Base-by-base conservation (phyloP, 345 rosid species). In the Rhodamnia argentea region DNA sequence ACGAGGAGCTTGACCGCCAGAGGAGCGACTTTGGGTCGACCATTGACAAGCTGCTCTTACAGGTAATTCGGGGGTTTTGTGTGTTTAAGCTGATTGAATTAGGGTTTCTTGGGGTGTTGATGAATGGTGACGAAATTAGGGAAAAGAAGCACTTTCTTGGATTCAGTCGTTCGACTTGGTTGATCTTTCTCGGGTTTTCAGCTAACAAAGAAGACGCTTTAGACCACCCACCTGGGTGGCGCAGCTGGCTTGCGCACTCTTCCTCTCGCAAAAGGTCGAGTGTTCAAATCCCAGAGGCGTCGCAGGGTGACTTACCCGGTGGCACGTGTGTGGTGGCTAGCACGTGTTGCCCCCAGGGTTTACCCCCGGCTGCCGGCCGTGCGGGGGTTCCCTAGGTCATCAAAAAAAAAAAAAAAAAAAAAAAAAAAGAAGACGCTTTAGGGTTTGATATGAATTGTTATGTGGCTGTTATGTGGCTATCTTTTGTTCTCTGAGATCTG, bases 31-130 rank as follows among this genome's bases (percentile, higher is more conserved):
- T 82, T 13, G 90, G 62, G 76, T 89, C 92, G 51, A 15, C 90
- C 54, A 84, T 94, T n/a, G 93, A 93, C 75, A 92, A 90, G 89
- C 94, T 95, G 83, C 89, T 94, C 10, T 83, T 82, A 60, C 92
- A 89, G 98, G 99, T 96, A 90, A 92, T 85, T 91, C 82, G 53
- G 16, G 10, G 0, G 16, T 4, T 62, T 86, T 76, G 26, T 62
- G 24, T 29, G 70, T 20, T 53, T 54, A 52, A 15, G 76, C 76
- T 11, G 84, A 13, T 23, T 18, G 78, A 70, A 70, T 70, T 70
- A 70, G 78, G 78, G 78, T 53, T 55, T 20, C 24, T 42, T 83
- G 75, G 78, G 84, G 78, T 22, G 84, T 26, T 47, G 83, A 75
- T 60, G n/a, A 76, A 54, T 52, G 22, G 7, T 10, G 58, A 85